Evolutionary conservation across 2,329 filamentous ascomycete genomes (phyloP).

Genomic region (Penicillium sp.): DNA sequence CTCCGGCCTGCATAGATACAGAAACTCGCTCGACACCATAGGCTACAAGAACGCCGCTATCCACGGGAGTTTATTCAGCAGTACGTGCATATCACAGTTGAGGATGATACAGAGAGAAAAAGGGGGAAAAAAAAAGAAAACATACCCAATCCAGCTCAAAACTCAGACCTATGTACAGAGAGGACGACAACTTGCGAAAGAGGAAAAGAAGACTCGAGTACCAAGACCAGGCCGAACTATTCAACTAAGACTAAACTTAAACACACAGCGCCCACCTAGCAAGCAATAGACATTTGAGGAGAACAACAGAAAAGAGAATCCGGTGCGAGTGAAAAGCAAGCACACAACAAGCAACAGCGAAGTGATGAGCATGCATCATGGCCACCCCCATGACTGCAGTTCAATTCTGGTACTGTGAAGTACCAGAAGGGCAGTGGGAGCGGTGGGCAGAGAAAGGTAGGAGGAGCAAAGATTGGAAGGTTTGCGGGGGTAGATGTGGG

Average conservation of each 20-base stretch:
- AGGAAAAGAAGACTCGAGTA: not conserved
- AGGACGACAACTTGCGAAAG: not conserved
- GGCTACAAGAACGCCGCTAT: conserved; percentile 3
- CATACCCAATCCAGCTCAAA: not conserved
- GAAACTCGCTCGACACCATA: not conserved
- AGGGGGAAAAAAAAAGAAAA: not conserved
- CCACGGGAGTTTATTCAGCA: conserved; percentile 12
- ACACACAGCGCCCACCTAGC: conserved; percentile 14
- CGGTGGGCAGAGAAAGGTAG: not conserved
- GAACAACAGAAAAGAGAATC: no score
- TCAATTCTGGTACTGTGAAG: no score
- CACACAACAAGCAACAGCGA: conserved; percentile 10
- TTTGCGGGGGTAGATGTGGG: not conserved
- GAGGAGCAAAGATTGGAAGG: conserved; percentile 16
- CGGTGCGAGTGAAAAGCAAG: not conserved
- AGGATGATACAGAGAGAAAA: conserved; percentile 19
- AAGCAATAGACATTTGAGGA: no score
- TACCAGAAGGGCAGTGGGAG: not conserved
- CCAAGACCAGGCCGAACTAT: not conserved
- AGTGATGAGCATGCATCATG: conserved; percentile 8
- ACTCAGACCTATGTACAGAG: conserved; percentile 18
- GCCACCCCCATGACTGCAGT: not conserved
- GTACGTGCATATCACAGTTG: conserved; percentile 4
- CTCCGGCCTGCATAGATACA: no score
- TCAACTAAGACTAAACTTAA: not conserved